A percentile compares a stretch with the other conserved stretches of the same genome.
Conservation (phyloP, 83 land plant species). For the Diphasiastrum complanatum region DNA sequence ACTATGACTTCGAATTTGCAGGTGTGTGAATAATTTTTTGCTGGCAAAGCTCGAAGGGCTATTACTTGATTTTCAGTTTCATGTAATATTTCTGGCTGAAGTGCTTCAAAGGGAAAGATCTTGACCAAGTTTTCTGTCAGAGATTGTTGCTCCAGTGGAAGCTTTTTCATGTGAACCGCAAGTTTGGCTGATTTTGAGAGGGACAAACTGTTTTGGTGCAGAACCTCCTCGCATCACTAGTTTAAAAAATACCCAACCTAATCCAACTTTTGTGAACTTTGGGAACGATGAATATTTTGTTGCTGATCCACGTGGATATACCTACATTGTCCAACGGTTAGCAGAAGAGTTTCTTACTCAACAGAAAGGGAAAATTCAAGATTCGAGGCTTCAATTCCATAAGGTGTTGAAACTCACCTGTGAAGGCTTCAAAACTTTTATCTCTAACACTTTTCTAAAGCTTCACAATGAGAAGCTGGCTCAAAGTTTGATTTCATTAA, state of each 20-base stretch:
- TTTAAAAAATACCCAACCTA: conserved; percentile 44
- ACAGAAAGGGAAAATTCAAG: conserved; percentile 28
- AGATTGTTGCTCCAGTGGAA: too few species aligned
- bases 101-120: too few species aligned
- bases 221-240: conserved; percentile 68
- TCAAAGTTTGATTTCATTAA: not conserved
- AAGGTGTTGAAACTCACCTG: conserved; percentile 42
- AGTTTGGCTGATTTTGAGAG: too few species aligned
- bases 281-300: conserved; percentile 46
- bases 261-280: conserved; percentile 41
- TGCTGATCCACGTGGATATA: conserved; percentile 51
- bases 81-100: not conserved
- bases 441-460: too few species aligned
- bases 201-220: too few species aligned
- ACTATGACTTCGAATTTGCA: conserved; percentile 67
- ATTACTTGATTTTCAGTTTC: not conserved
- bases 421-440: too few species aligned
- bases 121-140: too few species aligned
- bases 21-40: conserved; percentile 6
- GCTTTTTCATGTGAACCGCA: too few species aligned
- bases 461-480: too few species aligned
- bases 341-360: conserved; percentile 39
- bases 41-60: not conserved
- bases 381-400: conserved; percentile 37
- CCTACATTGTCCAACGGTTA: conserved; percentile 36